These are phyloP conservation scores for Ceratocystis cacaofunesta DNA, from an alignment of 2,329 filamentous ascomycete species.

Conservation along the genomic window DNA sequence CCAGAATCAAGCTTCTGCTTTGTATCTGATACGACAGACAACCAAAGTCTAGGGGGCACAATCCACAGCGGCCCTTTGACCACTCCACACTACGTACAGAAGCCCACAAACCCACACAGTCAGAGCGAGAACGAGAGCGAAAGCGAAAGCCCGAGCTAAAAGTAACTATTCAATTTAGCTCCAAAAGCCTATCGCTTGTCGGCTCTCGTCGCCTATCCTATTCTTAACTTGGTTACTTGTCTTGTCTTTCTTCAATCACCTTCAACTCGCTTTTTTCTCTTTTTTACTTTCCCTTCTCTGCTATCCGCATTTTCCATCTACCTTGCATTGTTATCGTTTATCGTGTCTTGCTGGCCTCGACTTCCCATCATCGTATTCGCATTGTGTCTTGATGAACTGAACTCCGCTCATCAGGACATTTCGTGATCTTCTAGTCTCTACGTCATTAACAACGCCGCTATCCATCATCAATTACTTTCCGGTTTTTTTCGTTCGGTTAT, in stretches of 20 bases:
- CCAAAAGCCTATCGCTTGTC: background rate
- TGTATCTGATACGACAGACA: too few relatives aligned
- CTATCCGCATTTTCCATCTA: background rate
- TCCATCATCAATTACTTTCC: background rate
- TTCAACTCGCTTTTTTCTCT: background rate
- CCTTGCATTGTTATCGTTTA: slow-evolving; percentile 14
- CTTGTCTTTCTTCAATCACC: background rate
- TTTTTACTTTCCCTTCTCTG: background rate
- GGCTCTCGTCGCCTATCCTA: background rate
- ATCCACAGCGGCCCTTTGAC: background rate
- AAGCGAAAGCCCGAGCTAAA: background rate
- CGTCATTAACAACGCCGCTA: background rate
- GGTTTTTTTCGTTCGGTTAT: background rate
- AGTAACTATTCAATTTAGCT: background rate
- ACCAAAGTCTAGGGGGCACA: too few relatives aligned
- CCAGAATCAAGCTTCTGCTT: too few relatives aligned
- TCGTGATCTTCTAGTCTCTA: slow-evolving; percentile 5
- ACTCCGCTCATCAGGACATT: background rate
- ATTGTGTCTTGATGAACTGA: background rate
- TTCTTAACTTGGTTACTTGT: background rate
- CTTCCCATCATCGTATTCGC: background rate
- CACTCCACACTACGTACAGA: background rate
- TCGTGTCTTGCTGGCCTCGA: background rate
- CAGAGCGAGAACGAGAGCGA: background rate
- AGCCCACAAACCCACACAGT: background rate